A percentile compares a stretch with the other conserved stretches of the same genome.
Evolutionary conservation across 2,329 filamentous ascomycete genomes (phyloP).

Genomic region (Tricladium varicosporioides): DNA sequence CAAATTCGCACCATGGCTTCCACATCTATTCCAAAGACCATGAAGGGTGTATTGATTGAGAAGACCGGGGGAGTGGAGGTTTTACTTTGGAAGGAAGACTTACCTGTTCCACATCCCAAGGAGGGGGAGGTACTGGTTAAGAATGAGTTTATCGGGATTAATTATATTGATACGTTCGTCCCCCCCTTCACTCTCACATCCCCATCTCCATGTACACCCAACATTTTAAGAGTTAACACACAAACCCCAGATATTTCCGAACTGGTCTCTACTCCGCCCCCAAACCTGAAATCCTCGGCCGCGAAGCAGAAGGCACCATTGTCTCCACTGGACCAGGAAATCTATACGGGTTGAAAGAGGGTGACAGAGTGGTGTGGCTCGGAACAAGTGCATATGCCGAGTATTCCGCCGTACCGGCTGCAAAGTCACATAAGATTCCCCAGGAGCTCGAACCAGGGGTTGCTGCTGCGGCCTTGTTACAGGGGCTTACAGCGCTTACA

Average conservation of each 20-base stretch:
- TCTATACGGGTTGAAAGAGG: slow-evolving; percentile 53
- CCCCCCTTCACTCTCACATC: not conserved
- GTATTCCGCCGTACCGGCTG: slow-evolving; percentile 52
- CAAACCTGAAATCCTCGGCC: slow-evolving; percentile 75
- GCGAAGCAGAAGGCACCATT: slow-evolving; percentile 74
- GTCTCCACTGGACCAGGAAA: slow-evolving; percentile 55
- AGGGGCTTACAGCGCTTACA: slow-evolving; percentile 80
- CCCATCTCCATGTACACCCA: not conserved
- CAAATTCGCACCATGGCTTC: slow-evolving; percentile 2
- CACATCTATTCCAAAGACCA: slow-evolving; percentile 23
- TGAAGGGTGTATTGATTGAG: slow-evolving; percentile 69
- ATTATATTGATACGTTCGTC: slow-evolving; percentile 78
- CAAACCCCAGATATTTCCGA: slow-evolving; percentile 68
- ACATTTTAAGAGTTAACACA: not conserved
- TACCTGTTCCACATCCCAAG: slow-evolving; percentile 66
- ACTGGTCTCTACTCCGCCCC: slow-evolving; percentile 74
- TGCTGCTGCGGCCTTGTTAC: slow-evolving; percentile 68
- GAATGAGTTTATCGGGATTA: slow-evolving; percentile 78
- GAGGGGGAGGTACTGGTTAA: slow-evolving; percentile 74
- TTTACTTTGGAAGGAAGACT: slow-evolving; percentile 67
- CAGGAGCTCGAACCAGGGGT: slow-evolving; percentile 56
- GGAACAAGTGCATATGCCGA: slow-evolving; percentile 52
- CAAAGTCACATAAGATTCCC: slow-evolving; percentile 62
- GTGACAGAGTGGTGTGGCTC: slow-evolving; percentile 73
- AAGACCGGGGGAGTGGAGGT: slow-evolving; percentile 72